Conservation (phyloP, 768 basidiomycete species). For the Suillus placidus region DNA sequence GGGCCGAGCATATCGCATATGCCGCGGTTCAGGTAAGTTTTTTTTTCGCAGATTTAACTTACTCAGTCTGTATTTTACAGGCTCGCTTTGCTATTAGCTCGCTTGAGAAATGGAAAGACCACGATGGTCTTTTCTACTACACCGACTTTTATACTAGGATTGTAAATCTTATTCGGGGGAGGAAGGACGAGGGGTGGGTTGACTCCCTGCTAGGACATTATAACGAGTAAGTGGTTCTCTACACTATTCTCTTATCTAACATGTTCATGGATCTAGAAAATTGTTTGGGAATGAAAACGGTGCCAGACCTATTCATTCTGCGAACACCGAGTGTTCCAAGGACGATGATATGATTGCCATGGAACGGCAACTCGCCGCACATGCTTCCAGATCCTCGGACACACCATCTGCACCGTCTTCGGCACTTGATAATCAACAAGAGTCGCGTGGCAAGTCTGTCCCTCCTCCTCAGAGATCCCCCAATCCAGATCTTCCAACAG, state of each 20-base stretch:
- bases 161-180: not conserved
- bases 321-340: not conserved
- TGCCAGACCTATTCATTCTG: not conserved
- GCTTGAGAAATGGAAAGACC: not conserved
- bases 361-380: not conserved
- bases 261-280: not conserved
- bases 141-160: not conserved
- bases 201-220: not conserved
- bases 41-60: not conserved
- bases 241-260: not conserved
- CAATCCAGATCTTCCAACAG: not conserved
- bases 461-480: not conserved
- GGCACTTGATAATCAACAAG: not conserved
- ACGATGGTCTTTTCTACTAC: not conserved
- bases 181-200: not conserved
- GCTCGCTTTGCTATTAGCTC: not conserved
- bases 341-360: not conserved
- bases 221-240: not conserved
- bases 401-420: not conserved
- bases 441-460: not conserved
- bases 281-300: not conserved
- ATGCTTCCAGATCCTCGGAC: not conserved
- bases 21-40: not conserved
- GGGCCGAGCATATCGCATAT: constrained; percentile 13
- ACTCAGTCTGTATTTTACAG: not conserved